Percentiles rank a stretch among this genome's conserved stretches.
phyloP scores from a whole-genome alignment of 768 basidiomycete genomes.

The Rhizopogon salebrosus region DNA sequence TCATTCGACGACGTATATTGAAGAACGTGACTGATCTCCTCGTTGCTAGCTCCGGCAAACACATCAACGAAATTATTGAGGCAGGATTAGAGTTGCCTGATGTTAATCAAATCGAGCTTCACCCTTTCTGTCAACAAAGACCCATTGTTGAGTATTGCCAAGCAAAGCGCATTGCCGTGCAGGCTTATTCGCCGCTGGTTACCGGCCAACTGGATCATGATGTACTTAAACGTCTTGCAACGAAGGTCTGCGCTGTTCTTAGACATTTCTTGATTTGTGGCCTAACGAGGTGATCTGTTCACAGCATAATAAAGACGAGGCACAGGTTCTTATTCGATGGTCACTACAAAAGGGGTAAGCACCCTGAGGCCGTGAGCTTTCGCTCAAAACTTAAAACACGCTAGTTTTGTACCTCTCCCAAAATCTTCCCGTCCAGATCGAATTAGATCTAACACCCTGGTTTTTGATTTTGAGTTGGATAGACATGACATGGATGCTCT shows the following conservation, averaged over 20 bases:
- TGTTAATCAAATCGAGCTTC: slow-evolving; percentile 42
- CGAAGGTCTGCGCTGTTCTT: slow-evolving; percentile 42
- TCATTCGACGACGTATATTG: neutral
- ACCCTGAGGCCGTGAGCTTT: neutral
- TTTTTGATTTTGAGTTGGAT: slow-evolving; percentile 70
- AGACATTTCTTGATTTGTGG: neutral
- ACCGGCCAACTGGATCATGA: slow-evolving; percentile 50
- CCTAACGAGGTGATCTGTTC: neutral
- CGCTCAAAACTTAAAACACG: neutral
- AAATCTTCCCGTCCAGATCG: slow-evolving; percentile 66
- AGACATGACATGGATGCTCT: slow-evolving; percentile 58
- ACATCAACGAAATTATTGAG: slow-evolving; percentile 20
- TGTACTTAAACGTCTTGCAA: slow-evolving; percentile 44
- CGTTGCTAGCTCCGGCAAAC: slow-evolving; percentile 22
- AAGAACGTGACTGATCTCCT: neutral
- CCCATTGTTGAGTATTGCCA: slow-evolving; percentile 70
- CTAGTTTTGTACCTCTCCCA: slow-evolving; percentile 69
- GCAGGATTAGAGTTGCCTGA: slow-evolving; percentile 22
- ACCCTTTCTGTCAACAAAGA: slow-evolving; percentile 76
- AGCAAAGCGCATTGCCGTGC: slow-evolving; percentile 50
- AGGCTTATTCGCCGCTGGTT: slow-evolving; percentile 73
- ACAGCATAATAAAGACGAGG: slow-evolving; percentile 23
- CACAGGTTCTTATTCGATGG: slow-evolving; percentile 50
- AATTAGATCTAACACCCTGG: slow-evolving; percentile 64
- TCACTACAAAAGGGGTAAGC: slow-evolving; percentile 37